These are phyloP conservation scores for Pseudogymnoascus sp. DNA, from an alignment of 2,329 filamentous ascomycete genomes.

Conservation along the genomic window DNA sequence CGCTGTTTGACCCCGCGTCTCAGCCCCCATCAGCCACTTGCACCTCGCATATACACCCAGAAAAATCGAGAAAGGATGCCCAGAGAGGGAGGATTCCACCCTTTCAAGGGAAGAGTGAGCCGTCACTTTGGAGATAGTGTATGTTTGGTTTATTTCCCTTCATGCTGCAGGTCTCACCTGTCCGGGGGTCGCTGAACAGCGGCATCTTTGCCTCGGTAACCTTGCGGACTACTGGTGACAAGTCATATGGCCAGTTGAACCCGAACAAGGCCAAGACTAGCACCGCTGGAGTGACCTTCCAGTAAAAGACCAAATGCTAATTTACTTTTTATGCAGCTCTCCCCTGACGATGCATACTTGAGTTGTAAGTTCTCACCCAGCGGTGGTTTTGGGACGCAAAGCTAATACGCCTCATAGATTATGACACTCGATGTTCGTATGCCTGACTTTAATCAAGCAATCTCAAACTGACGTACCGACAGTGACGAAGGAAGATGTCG, in stretches of 20 bases:
- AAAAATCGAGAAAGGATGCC: slow-evolving; percentile 21
- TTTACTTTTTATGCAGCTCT: slow-evolving; percentile 31
- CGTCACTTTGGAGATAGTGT: slow-evolving; percentile 44
- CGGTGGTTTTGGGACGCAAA: neutral
- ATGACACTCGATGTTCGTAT: slow-evolving; percentile 54
- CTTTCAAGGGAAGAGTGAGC: slow-evolving; percentile 44
- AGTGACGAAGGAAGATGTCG: slow-evolving; percentile 87
- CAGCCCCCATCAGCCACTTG: neutral
- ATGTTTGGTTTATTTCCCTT: slow-evolving; percentile 19
- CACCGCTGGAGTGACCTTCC: neutral
- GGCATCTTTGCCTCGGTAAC: neutral
- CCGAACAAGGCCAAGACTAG: neutral
- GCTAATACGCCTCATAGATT: slow-evolving; percentile 38
- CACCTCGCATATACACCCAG: neutral
- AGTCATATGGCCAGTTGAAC: neutral
- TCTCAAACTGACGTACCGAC: slow-evolving; percentile 19
- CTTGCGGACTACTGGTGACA: neutral
- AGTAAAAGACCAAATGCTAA: neutral
- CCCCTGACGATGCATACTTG: slow-evolving; percentile 61
- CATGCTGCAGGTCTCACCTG: neutral
- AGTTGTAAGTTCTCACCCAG: slow-evolving; percentile 49
- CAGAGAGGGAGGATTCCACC: slow-evolving; percentile 38
- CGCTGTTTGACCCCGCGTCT: neutral
- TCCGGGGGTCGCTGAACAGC: neutral
- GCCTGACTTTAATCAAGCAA: slow-evolving; percentile 16